A percentile compares a stretch with the other conserved stretches of the same genome.
Evolutionary conservation across 2,329 filamentous ascomycete genomes (phyloP).

Genomic region (Tolypocladium endophyticum): DNA sequence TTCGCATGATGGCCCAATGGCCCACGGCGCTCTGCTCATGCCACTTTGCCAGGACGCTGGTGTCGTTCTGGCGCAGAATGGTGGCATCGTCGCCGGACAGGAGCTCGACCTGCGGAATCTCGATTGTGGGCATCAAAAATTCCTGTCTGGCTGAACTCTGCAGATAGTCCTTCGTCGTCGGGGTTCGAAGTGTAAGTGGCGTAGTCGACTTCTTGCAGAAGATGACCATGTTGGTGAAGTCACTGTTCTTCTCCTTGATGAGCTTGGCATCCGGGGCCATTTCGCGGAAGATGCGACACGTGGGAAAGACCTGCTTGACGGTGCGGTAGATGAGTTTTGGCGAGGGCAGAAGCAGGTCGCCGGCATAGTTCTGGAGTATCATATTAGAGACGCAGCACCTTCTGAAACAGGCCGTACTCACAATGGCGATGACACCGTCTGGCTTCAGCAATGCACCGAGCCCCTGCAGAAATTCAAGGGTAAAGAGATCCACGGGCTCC

Average conservation of each 20-base stretch:
- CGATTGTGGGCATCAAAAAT: slow-evolving; percentile 62
- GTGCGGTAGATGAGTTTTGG: slow-evolving; percentile 74
- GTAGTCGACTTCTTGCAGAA: slow-evolving; percentile 65
- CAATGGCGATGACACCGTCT: slow-evolving; percentile 78
- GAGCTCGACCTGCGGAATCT: slow-evolving; percentile 48
- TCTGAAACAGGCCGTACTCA: slow-evolving; percentile 30
- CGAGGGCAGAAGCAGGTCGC: slow-evolving; percentile 68
- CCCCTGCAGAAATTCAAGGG: slow-evolving; percentile 66
- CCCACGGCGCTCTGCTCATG: slow-evolving; percentile 68
- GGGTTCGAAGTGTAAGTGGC: slow-evolving; percentile 54
- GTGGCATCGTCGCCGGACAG: slow-evolving; percentile 32
- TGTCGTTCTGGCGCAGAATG: slow-evolving; percentile 53
- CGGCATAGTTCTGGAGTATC: slow-evolving; percentile 74
- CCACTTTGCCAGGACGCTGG: slow-evolving; percentile 55
- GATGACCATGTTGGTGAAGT: slow-evolving; percentile 94
- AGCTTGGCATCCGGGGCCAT: slow-evolving; percentile 39
- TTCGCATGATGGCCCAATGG: slow-evolving; percentile 90
- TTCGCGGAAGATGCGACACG: slow-evolving; percentile 86
- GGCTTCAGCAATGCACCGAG: slow-evolving; percentile 62
- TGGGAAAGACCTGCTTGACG: slow-evolving; percentile 72
- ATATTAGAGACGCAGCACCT: background rate
- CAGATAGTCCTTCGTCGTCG: slow-evolving; percentile 56
- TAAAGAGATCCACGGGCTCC: slow-evolving; percentile 83
- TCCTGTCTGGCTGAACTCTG: slow-evolving; percentile 58
- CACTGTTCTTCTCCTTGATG: slow-evolving; percentile 38